phyloP scores from a whole-genome alignment of 257 asterid species.

The Vinca minor region DNA sequence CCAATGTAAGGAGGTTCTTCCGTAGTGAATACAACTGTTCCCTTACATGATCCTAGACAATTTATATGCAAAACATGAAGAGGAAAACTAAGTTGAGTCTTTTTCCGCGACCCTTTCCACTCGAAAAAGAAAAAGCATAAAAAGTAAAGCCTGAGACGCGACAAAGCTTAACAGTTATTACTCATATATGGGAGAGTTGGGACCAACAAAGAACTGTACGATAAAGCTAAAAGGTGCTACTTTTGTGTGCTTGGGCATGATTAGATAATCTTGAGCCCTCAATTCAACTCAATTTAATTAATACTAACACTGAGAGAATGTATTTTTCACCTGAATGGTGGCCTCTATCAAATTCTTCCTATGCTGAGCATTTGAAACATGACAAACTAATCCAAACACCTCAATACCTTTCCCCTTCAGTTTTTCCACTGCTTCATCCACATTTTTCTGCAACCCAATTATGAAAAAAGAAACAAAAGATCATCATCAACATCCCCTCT shows the following conservation, averaged over 20 bases:
- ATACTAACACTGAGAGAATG: neutral
- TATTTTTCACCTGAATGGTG: constrained; percentile 63
- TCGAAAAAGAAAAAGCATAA: too few species aligned
- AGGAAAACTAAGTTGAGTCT: too few species aligned
- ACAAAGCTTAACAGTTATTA: too few species aligned
- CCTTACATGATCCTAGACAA: too few species aligned
- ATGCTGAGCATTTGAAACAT: constrained; percentile 67
- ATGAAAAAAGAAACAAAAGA: constrained; percentile 3
- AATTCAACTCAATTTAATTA: neutral
- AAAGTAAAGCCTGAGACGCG: too few species aligned
- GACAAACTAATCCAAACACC: constrained; percentile 67
- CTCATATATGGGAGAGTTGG: neutral
- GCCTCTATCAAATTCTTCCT: constrained; percentile 65
- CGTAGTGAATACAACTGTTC: too few species aligned
- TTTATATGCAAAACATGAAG: too few species aligned
- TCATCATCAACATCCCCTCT: neutral
- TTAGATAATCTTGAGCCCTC: neutral
- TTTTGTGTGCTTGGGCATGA: neutral
- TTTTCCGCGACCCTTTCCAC: too few species aligned
- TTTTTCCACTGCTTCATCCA: constrained; percentile 68
- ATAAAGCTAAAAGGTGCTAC: too few species aligned
- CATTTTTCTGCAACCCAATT: constrained; percentile 51
- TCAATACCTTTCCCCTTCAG: constrained; percentile 57
- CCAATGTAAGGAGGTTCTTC: too few species aligned
- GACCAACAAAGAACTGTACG: too few species aligned